phyloP scores from a whole-genome alignment of 495 filamentous ascomycete genomes.

The Pyrenula aspistea region DNA sequence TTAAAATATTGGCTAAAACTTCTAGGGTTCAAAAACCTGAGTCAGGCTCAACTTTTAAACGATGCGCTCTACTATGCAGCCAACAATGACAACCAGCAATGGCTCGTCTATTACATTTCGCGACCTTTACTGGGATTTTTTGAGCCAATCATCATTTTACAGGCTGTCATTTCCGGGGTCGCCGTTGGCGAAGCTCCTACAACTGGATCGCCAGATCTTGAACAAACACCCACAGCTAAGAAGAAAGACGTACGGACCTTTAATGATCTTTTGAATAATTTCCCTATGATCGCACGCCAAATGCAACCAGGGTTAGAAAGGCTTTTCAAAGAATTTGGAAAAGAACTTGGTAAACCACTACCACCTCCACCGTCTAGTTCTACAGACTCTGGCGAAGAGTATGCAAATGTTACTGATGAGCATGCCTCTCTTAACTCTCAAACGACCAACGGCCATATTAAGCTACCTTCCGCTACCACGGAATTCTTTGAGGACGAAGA shows the following conservation, averaged over 20 bases:
- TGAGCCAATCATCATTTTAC: slow-evolving; percentile 57
- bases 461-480: slow-evolving; percentile 32
- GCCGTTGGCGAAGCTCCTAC: slow-evolving; percentile 19
- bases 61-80: slow-evolving; percentile 86
- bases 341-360: slow-evolving; percentile 71
- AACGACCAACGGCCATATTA: slow-evolving; percentile 18
- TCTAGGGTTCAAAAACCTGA: slow-evolving; percentile 80
- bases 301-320: slow-evolving; percentile 90
- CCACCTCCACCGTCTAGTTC: slow-evolving; percentile 62
- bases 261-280: slow-evolving; percentile 79
- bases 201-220: slow-evolving; percentile 5
- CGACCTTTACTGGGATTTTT: slow-evolving; percentile 76
- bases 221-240: slow-evolving; percentile 14
- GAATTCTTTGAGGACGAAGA: slow-evolving; percentile 70
- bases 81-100: slow-evolving; percentile 69
- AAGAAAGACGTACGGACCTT: slow-evolving; percentile 90
- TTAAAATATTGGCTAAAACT: slow-evolving; percentile 9
- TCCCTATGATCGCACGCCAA: slow-evolving; percentile 92
- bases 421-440: slow-evolving; percentile 18
- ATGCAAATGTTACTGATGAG: slow-evolving; percentile 12
- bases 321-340: slow-evolving; percentile 80
- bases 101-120: slow-evolving; percentile 95
- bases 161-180: slow-evolving; percentile 37
- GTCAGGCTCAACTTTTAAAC: slow-evolving; percentile 77
- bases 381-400: slow-evolving; percentile 24